Evolutionary conservation across 176 grass and related monocot species (phyloP), one percentile per base, ranked within the genome.

Genomic region (Avena insularis): DNA sequence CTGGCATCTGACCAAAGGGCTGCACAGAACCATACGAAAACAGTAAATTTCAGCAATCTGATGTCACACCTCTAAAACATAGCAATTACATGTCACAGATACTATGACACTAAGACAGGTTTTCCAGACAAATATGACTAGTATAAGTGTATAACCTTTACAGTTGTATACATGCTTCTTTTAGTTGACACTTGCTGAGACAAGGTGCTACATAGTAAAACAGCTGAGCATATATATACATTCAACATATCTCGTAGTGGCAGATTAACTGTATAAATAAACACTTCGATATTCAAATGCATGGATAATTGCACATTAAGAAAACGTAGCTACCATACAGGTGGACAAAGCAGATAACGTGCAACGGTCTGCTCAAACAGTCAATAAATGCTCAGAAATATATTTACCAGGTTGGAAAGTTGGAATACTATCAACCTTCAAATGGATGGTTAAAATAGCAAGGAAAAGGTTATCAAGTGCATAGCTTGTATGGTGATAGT

Each of bases 1-100:
- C 93, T 3, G 93, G 93, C 75, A 95, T 86, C 64, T 92, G 79
- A 43, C 93, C 90, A 66, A 95, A 95, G 8, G 90, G 93, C 93
- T 95, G 88, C 61, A 80, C 38, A 81, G 60, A 77, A 85, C 69
- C 3, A 61, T 33, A 68, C 13, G 45, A 62, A 55, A 45, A 77
- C 33, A 20, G 20, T n/a, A 8, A 76, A n/a, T 55, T 85, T 59
- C n/a, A 35, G 8, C 51, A 45, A 77, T 75, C 25, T 60, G 58
- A 84, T 79, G 23, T 73, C 43, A 77, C 45, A 53, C 45, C 48
- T 65, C 74, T 77, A 54, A 13, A 23, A 77, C 5, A 77, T 11
- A 35, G 25, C 15, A 33, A 36, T 33, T 9, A 56, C 16, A 56
- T 77, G 48, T 9, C 25, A 77, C 15, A 35, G 8, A 35, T 35